A percentile compares a stretch with the other conserved stretches of the same genome.
Conservation (phyloP, 2,329 filamentous ascomycete species). For the Neofusicoccum ribis region DNA sequence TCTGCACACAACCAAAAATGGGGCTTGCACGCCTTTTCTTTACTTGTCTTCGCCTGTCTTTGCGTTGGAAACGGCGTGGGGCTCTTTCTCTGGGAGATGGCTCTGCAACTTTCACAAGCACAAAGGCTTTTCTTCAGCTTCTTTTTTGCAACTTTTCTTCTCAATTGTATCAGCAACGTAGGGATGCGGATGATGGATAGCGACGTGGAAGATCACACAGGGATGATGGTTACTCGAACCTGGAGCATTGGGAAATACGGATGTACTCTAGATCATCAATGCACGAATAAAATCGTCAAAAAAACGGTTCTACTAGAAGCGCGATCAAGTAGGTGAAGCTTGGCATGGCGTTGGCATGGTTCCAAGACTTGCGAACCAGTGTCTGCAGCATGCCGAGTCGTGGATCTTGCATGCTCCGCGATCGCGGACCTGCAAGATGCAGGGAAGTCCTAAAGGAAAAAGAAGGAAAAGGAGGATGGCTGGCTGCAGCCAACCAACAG, state of each 20-base stretch:
- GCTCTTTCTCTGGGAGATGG: constrained; percentile 15
- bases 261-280: constrained; percentile 15
- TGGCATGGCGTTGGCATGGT: background rate
- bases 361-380: background rate
- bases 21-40: background rate
- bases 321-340: background rate
- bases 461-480: constrained; percentile 1
- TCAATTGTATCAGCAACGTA: constrained; percentile 14
- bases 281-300: constrained; percentile 2
- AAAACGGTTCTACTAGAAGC: background rate
- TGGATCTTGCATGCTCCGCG: constrained; percentile 12
- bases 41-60: background rate
- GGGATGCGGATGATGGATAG: constrained; percentile 13
- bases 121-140: background rate
- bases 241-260: constrained; percentile 11
- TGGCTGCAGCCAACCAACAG: constrained; percentile 2
- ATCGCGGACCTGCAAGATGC: constrained; percentile 8
- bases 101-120: constrained; percentile 2
- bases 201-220: constrained; percentile 4
- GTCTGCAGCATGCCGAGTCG: background rate
- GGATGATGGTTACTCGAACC: background rate
- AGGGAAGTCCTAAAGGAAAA: background rate
- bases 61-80: background rate
- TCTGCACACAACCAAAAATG: constrained; percentile 2
- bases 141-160: background rate